These are phyloP conservation scores for Myriosclerotinia curreyana DNA, from an alignment of 2,329 filamentous ascomycete species.

Conservation along the genomic window DNA sequence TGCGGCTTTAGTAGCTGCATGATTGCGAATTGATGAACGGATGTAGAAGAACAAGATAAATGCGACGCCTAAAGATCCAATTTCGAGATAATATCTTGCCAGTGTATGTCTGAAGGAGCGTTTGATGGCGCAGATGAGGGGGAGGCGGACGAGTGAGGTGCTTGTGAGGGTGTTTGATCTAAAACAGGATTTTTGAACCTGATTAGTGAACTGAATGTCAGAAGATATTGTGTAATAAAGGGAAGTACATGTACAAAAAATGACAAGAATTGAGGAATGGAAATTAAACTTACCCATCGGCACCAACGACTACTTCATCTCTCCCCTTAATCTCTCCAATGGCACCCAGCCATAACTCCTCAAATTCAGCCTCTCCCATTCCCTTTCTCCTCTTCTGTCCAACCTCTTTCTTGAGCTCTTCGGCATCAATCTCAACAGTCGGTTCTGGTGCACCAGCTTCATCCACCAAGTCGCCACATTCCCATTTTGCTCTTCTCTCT, in stretches of 20 bases:
- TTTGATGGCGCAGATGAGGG: conserved; percentile 77
- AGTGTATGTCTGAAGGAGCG: conserved; percentile 74
- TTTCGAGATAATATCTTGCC: conserved; percentile 83
- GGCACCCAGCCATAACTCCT: conserved; percentile 77
- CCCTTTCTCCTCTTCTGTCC: conserved; percentile 73
- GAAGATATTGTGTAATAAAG: conserved; percentile 45
- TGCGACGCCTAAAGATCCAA: conserved; percentile 62
- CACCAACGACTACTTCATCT: conserved; percentile 57
- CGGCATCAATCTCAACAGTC: conserved; percentile 60
- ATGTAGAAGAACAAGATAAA: conserved; percentile 57
- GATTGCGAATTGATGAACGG: conserved; percentile 59
- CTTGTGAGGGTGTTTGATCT: conserved; percentile 76
- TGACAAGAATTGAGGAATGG: conserved; percentile 22
- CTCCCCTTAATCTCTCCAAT: conserved; percentile 66
- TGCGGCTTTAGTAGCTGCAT: conserved; percentile 59
- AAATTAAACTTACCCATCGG: conserved; percentile 50
- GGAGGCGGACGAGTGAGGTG: conserved; percentile 86
- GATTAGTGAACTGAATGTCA: conserved; percentile 72
- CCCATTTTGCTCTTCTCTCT: conserved; percentile 80
- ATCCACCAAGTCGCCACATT: conserved; percentile 73
- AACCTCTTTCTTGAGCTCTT: conserved; percentile 74
- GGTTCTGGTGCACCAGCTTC: conserved; percentile 58
- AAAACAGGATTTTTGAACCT: conserved; percentile 70
- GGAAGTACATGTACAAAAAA: conserved; percentile 22
- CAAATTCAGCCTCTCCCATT: conserved; percentile 85